Evolutionary conservation across 2,329 filamentous ascomycete genomes (phyloP).

Genomic region (Aspergillus novoparasiticus): DNA sequence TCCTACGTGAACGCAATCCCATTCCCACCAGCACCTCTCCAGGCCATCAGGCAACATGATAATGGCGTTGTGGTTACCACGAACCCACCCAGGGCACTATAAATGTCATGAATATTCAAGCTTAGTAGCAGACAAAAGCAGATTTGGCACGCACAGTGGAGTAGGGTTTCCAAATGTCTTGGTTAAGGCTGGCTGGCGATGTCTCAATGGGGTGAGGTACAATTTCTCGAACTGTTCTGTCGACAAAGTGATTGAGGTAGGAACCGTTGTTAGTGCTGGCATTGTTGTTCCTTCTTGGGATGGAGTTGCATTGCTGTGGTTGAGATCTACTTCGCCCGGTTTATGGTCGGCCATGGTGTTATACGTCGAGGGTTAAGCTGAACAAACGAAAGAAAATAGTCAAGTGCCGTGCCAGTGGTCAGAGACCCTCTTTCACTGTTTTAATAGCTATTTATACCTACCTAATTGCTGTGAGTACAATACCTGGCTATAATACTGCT

Average conservation of each 20-base stretch:
- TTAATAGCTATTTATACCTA: not conserved
- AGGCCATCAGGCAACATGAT: slow-evolving; percentile 31
- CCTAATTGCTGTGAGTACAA: too few species aligned
- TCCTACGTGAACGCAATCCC: slow-evolving; percentile 30
- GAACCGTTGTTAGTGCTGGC: not conserved
- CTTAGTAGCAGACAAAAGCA: not conserved
- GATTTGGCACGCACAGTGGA: slow-evolving; percentile 29
- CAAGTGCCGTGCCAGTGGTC: too few species aligned
- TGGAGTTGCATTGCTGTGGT: not conserved
- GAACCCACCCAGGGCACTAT: slow-evolving; percentile 28
- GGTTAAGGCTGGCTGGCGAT: slow-evolving; percentile 32
- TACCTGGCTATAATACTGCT: too few species aligned
- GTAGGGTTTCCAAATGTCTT: slow-evolving; percentile 37
- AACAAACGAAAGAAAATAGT: not conserved
- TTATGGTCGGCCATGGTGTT: not conserved
- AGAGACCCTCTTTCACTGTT: not conserved
- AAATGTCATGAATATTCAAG: not conserved
- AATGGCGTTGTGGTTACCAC: slow-evolving; percentile 30
- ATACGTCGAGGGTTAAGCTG: not conserved
- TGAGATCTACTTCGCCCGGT: not conserved
- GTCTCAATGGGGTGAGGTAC: slow-evolving; percentile 38
- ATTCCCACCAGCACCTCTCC: slow-evolving; percentile 28
- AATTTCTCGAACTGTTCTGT: slow-evolving; percentile 40
- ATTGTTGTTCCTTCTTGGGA: not conserved
- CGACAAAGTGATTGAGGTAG: slow-evolving; percentile 26